Percentiles rank a stretch among this genome's conserved stretches.
Conservation (phyloP, 257 asterid genomes). For the Voacanga thouarsii region DNA sequence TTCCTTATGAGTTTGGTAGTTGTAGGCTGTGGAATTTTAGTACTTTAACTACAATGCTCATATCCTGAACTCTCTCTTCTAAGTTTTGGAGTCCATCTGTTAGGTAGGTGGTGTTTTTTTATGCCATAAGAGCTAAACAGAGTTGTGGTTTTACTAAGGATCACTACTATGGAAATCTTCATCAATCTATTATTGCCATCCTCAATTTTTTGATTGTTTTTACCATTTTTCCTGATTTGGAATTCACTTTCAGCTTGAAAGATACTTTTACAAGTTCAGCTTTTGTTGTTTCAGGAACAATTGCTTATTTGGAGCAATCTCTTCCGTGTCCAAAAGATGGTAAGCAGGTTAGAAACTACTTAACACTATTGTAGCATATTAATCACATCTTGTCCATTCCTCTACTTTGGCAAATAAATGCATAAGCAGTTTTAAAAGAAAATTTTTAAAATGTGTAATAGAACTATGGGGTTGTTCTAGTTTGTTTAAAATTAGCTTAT, state of each 20-base stretch:
- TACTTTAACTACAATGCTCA: not conserved
- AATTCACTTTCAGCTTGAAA: constrained; percentile 17
- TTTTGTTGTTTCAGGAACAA: constrained; percentile 61
- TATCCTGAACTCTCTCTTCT: not conserved
- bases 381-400: not conserved
- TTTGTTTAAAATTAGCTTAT: not conserved
- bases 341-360: constrained; percentile 69
- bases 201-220: not conserved
- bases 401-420: not conserved
- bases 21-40: not conserved
- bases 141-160: not conserved
- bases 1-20: not conserved
- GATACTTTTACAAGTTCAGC: constrained; percentile 14
- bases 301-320: constrained; percentile 82
- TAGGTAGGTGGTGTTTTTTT: not conserved
- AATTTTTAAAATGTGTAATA: not conserved
- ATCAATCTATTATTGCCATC: not conserved
- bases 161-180: not conserved
- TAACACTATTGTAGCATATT: not conserved
- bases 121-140: not conserved
- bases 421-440: not conserved
- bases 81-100: not conserved
- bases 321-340: constrained; percentile 82
- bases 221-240: not conserved
- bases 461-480: not conserved